Conservation (phyloP, 495 filamentous ascomycete species). For the Penicillium desertorum region DNA sequence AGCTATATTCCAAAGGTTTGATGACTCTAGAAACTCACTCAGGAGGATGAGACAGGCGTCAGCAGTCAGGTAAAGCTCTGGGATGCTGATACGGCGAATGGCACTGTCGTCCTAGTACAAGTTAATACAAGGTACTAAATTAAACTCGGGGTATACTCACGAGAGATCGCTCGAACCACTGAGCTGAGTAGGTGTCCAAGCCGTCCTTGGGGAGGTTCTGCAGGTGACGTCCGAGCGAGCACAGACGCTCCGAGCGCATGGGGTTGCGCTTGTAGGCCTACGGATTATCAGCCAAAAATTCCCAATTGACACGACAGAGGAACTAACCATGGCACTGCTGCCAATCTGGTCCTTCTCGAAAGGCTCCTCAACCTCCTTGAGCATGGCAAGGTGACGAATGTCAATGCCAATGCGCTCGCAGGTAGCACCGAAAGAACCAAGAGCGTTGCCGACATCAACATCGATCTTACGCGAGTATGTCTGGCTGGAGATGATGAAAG, state of each 20-base stretch:
- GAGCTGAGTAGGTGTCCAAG: constrained; percentile 73
- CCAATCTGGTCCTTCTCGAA: constrained; percentile 69
- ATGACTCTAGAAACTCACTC: constrained; percentile 29
- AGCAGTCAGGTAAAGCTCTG: constrained; percentile 77
- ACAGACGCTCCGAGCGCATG: constrained; percentile 86
- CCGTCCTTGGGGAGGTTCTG: constrained; percentile 65
- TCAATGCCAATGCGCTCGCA: constrained; percentile 72
- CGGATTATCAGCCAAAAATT: constrained; percentile 22
- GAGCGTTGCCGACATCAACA: constrained; percentile 72
- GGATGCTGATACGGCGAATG: constrained; percentile 69
- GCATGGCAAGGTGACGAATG: constrained; percentile 74
- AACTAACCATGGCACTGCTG: constrained; percentile 51
- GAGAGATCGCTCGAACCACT: constrained; percentile 75
- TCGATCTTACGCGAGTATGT: constrained; percentile 88
- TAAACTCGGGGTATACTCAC: constrained; percentile 39
- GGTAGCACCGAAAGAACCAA: constrained; percentile 80
- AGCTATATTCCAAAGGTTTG: constrained; percentile 6
- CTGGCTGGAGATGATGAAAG: constrained; percentile 75
- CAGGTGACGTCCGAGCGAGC: constrained; percentile 68
- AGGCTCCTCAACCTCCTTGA: constrained; percentile 89
- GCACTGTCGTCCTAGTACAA: constrained; percentile 53
- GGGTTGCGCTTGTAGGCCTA: constrained; percentile 89
- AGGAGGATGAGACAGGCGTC: constrained; percentile 78
- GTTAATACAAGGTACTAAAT: constrained; percentile 4
- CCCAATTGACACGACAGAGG: not conserved